These are phyloP conservation scores for Fusarium verticillioides DNA, from an alignment of 2,329 filamentous ascomycete species.

Conservation along the genomic window DNA sequence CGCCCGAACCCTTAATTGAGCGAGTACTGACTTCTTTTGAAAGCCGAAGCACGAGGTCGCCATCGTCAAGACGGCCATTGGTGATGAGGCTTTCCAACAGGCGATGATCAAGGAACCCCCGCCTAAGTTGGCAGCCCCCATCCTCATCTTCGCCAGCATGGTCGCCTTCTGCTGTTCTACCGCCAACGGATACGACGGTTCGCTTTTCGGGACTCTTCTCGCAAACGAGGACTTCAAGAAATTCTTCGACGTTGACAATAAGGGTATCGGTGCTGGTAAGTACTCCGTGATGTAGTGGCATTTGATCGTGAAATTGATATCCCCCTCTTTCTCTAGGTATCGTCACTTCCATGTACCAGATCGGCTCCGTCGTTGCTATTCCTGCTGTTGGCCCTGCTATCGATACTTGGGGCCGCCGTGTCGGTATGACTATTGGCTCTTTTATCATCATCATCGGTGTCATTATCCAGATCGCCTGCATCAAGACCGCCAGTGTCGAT, in stretches of 20 bases:
- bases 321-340: constrained; percentile 18
- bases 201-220: constrained; percentile 61
- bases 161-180: constrained; percentile 47
- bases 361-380: constrained; percentile 60
- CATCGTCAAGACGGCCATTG: constrained; percentile 39
- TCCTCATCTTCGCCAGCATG: constrained; percentile 39
- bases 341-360: constrained; percentile 58
- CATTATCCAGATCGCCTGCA: constrained; percentile 56
- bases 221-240: constrained; percentile 58
- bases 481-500: constrained; percentile 35
- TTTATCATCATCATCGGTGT: constrained; percentile 57
- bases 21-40: not conserved
- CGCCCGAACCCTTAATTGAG: not conserved
- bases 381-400: constrained; percentile 60
- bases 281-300: no score
- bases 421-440: constrained; percentile 59
- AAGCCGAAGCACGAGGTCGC: constrained; percentile 20
- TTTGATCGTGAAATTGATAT: not conserved
- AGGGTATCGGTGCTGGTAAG: constrained; percentile 39
- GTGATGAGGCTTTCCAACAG: constrained; percentile 45
- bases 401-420: constrained; percentile 59
- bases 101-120: constrained; percentile 47
- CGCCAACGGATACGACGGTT: constrained; percentile 58
- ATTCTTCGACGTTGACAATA: constrained; percentile 53
- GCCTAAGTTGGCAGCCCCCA: constrained; percentile 20